phyloP scores from a whole-genome alignment of 2,329 filamentous ascomycete genomes.

The Fusarium metavorans region DNA sequence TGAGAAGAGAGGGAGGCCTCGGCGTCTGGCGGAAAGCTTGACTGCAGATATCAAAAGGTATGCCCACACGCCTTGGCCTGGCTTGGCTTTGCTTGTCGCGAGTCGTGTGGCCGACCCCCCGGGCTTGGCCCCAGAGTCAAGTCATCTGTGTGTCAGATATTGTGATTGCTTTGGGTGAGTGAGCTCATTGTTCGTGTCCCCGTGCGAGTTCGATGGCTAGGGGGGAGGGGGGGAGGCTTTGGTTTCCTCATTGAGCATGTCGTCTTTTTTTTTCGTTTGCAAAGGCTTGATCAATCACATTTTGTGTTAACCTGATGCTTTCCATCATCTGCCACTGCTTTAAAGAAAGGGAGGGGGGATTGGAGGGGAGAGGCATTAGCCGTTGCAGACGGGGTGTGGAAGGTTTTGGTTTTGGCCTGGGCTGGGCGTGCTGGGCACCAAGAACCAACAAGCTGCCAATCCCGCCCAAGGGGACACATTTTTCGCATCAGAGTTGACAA shows the following conservation, averaged over 20 bases:
- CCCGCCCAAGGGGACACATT: neutral
- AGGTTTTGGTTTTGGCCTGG: neutral
- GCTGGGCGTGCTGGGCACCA: neutral
- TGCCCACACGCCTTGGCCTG: neutral
- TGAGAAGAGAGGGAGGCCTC: conserved; percentile 10
- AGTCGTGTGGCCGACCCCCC: conserved; percentile 33
- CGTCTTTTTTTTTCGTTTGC: neutral
- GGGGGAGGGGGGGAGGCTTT: neutral
- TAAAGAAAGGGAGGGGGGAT: neutral
- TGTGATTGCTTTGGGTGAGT: neutral
- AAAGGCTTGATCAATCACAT: neutral
- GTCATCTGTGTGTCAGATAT: neutral
- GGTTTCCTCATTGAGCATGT: neutral
- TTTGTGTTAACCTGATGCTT: neutral
- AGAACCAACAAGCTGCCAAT: neutral
- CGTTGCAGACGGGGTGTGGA: neutral
- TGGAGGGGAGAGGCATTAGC: neutral
- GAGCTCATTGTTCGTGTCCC: neutral
- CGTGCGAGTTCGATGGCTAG: neutral
- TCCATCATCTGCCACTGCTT: neutral
- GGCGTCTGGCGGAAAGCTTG: conserved; percentile 43
- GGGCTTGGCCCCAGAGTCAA: conserved; percentile 34
- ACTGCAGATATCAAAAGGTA: conserved; percentile 2
- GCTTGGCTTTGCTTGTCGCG: neutral
- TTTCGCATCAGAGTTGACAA: conserved; percentile 4